Base-by-base conservation (phyloP, 352 stramenopile species). In the Pythium periplocum region DNA sequence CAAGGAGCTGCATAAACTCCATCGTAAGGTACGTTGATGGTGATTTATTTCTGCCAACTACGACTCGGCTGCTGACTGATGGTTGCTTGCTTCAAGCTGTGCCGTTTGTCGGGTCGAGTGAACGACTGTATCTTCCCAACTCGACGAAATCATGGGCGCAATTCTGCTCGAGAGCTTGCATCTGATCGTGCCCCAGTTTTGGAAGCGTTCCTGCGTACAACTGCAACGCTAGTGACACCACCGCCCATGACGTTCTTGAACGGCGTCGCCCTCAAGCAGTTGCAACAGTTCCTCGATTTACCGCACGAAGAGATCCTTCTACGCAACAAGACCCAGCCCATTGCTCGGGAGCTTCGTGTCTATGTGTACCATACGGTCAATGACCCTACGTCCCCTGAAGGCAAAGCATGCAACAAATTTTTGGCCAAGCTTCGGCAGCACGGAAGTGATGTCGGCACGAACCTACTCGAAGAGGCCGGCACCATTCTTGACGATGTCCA, bases 341-440 rank as follows among this genome's bases (percentile, higher is more conserved):
- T 87, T 9, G 81, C 76, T 4, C 70, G 83, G 42, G 77, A 87
- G 49, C 73, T 93, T 30, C 78, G 83, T 1, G 79, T 91, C 10
- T 91, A 76, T 55, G 81, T 90, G 35, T 91, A 86, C 37, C 83
- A 93, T 50, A 90, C 77, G 6, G 69, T 93, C 26, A 86, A 87
- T 41, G 83, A 93, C 51, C 48, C 69, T 8, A 86, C 80, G 10
- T 90, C 83, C 4, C 80, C 81, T 0, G 83, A 93, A 50, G 83
- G 83, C 42, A 91, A 90, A 59, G 80, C 82, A 33, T 90, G 78
- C 31, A 56, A 71, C 11, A 90, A 90, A 36, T 91, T 93, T 59
- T 52, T 90, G 5, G 38, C 53, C 4, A 91, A 91, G 58, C 64
- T 85, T 45, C 71, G 68, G 45, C 61, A 69, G 7, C 75, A 62